These are phyloP conservation scores for Coniochaeta sp. DNA, from an alignment of 2,329 filamentous ascomycete species.

Conservation along the genomic window DNA sequence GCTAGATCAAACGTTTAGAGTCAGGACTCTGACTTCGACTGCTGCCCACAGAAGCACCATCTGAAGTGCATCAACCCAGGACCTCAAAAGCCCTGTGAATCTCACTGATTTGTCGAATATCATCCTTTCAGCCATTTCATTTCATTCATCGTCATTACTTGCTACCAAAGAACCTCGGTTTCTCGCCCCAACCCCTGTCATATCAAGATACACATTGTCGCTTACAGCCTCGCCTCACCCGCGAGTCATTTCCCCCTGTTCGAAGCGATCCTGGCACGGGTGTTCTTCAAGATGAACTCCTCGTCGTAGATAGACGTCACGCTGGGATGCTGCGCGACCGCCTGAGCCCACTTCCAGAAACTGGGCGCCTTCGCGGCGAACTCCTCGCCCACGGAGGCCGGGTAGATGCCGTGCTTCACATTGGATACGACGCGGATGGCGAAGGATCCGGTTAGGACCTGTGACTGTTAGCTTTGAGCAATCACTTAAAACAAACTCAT, in stretches of 20 bases:
- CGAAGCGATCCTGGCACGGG: slow-evolving; percentile 29
- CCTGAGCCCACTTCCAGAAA: slow-evolving; percentile 61
- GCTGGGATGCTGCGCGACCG: slow-evolving; percentile 54
- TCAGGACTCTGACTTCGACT: no score
- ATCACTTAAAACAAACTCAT: no score
- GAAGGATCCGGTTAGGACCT: slow-evolving; percentile 18
- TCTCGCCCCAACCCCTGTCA: no score
- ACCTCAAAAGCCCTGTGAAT: no score
- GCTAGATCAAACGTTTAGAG: no score
- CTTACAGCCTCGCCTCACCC: not conserved
- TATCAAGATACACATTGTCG: no score
- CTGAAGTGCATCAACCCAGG: no score
- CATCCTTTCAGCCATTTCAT: no score
- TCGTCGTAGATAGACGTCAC: slow-evolving; percentile 59
- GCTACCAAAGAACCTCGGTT: no score
- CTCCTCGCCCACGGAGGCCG: slow-evolving; percentile 14
- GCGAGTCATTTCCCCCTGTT: not conserved
- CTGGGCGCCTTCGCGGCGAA: slow-evolving; percentile 33
- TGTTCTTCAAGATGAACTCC: slow-evolving; percentile 31
- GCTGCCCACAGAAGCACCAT: no score
- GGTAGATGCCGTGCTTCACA: slow-evolving; percentile 46
- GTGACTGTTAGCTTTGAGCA: slow-evolving; percentile 3
- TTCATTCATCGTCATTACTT: no score
- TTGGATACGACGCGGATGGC: slow-evolving; percentile 12
- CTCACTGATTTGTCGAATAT: no score